phyloP scores from a whole-genome alignment of 805 yeast species.

The Spathaspora passalidarum region DNA sequence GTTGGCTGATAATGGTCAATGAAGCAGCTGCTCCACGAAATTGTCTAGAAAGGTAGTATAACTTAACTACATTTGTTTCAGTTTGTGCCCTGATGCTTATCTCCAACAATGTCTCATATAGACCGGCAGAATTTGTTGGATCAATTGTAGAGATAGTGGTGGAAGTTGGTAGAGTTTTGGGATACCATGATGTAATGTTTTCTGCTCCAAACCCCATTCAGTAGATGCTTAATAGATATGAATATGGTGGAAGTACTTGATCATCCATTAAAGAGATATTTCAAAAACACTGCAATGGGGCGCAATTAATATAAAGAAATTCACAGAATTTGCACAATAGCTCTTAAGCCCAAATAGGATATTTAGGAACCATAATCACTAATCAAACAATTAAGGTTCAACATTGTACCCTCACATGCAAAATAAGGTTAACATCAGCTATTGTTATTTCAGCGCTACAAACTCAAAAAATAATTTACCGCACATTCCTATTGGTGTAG shows the following conservation, averaged over 20 bases:
- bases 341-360: no score
- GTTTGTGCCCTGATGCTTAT: constrained; percentile 14
- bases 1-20: constrained; percentile 23
- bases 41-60: constrained; percentile 16
- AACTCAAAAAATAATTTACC: no score
- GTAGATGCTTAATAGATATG: background rate
- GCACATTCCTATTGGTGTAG: no score
- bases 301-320: no score
- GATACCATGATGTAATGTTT: constrained; percentile 9
- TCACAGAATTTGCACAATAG: no score
- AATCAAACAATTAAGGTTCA: no score
- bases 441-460: no score
- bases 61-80: constrained; percentile 16
- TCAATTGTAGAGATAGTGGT: constrained; percentile 21
- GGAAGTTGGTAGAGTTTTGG: constrained; percentile 17
- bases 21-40: constrained; percentile 33
- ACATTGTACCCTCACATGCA: no score
- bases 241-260: no score
- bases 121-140: constrained; percentile 20
- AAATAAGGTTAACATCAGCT: no score
- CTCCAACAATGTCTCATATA: constrained; percentile 10
- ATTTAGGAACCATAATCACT: no score
- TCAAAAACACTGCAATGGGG: background rate
- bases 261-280: no score
- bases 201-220: background rate